These are phyloP conservation scores for Aspergillus puulaauensis DNA, from an alignment of 2,329 filamentous ascomycete genomes.

Conservation along the genomic window DNA sequence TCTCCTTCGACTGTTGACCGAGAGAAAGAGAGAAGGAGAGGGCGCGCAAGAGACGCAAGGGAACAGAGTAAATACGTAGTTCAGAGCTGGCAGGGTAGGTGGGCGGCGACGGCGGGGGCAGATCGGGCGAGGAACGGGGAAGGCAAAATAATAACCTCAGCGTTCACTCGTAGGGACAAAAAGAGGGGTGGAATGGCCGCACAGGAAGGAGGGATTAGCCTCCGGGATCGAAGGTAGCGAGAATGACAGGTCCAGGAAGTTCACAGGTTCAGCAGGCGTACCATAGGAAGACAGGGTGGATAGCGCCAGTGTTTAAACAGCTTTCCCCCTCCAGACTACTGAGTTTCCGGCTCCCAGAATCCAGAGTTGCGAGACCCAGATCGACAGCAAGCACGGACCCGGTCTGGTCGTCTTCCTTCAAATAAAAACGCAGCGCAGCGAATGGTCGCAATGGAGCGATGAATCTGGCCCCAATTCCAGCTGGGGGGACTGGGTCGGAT, in stretches of 20 bases:
- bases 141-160: slow-evolving; percentile 16
- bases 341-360: slow-evolving; percentile 28
- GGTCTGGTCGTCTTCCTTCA: slow-evolving; percentile 5
- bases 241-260: slow-evolving; percentile 23
- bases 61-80: slow-evolving; percentile 1
- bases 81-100: neutral
- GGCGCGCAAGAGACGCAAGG: neutral
- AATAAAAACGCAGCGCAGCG: neutral
- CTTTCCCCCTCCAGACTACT: slow-evolving; percentile 12
- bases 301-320: slow-evolving; percentile 22
- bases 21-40: neutral
- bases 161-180: slow-evolving; percentile 8
- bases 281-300: slow-evolving; percentile 21
- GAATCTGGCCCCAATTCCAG: slow-evolving; percentile 11
- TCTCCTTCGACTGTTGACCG: neutral
- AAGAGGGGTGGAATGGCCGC: neutral
- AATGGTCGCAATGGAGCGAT: neutral
- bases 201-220: neutral
- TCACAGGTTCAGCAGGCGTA: slow-evolving; percentile 16
- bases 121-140: slow-evolving; percentile 15
- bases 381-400: slow-evolving; percentile 26
- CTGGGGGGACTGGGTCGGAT: slow-evolving; percentile 11
- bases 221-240: slow-evolving; percentile 6
- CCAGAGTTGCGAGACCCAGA: slow-evolving; percentile 21
- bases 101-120: slow-evolving; percentile 5